Evolutionary conservation across 345 rosid genomes (phyloP).

Genomic region (Angophora floribunda): DNA sequence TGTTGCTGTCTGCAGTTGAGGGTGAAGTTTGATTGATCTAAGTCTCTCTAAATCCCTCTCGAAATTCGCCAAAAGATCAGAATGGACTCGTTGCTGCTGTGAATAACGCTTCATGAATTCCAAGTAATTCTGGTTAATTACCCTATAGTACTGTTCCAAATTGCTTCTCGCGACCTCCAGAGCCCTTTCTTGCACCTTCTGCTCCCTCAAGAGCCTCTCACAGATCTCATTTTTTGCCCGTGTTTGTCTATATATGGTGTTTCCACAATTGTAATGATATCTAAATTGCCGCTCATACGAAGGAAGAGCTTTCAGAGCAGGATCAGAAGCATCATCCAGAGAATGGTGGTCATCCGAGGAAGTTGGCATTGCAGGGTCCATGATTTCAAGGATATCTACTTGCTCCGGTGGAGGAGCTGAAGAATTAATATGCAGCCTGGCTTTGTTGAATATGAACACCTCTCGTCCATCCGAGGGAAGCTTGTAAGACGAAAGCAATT

Average conservation of each 20-base stretch:
- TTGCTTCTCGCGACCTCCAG: slow-evolving; percentile 76
- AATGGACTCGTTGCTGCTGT: slow-evolving; percentile 64
- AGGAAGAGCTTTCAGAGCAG: slow-evolving; percentile 92
- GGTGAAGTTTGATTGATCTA: slow-evolving; percentile 74
- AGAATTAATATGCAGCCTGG: slow-evolving; percentile 55
- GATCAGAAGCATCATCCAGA: slow-evolving; percentile 79
- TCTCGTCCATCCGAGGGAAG: slow-evolving; percentile 68
- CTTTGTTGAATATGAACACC: slow-evolving; percentile 72
- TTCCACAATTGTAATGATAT: slow-evolving; percentile 61
- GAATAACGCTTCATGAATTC: slow-evolving; percentile 86
- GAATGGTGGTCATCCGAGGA: slow-evolving; percentile 57
- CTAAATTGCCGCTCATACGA: slow-evolving; percentile 83
- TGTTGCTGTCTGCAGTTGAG: slow-evolving; percentile 44
- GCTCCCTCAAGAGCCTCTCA: slow-evolving; percentile 69
- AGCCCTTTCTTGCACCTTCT: slow-evolving; percentile 87
- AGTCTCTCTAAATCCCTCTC: slow-evolving; percentile 73
- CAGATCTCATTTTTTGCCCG: slow-evolving; percentile 41
- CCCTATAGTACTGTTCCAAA: slow-evolving; percentile 74
- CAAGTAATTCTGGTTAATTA: slow-evolving; percentile 57
- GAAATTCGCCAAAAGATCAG: slow-evolving; percentile 61
- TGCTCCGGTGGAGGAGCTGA: slow-evolving; percentile 59
- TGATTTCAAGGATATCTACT: slow-evolving; percentile 37
- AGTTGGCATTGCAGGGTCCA: slow-evolving; percentile 45
- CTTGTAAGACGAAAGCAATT: slow-evolving; percentile 57
- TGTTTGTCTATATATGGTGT: slow-evolving; percentile 46